phyloP scores from a whole-genome alignment of 108 stramenopile species.

The Tribonema minus region DNA sequence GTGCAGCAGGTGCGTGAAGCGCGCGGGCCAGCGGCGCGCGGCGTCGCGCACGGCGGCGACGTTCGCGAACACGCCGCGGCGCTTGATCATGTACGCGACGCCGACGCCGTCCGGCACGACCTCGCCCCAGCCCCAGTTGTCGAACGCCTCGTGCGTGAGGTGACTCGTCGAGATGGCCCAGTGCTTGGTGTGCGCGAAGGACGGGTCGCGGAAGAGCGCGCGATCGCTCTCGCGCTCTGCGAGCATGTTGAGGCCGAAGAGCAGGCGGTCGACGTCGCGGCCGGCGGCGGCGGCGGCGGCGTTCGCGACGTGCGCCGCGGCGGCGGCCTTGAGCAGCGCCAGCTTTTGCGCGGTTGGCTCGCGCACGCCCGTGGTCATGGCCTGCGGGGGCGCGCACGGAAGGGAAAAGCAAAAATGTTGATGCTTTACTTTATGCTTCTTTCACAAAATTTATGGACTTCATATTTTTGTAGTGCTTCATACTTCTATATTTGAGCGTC shows the following conservation, averaged over 20 bases:
- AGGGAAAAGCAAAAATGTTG: too few species aligned
- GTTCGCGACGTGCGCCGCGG: slow-evolving; percentile 67
- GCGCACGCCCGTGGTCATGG: slow-evolving; percentile 31
- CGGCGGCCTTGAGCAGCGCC: slow-evolving; percentile 63
- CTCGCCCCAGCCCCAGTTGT: slow-evolving; percentile 84
- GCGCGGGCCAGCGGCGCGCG: slow-evolving; percentile 65
- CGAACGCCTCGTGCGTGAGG: slow-evolving; percentile 76
- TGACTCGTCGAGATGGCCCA: slow-evolving; percentile 83
- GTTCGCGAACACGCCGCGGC: slow-evolving; percentile 67
- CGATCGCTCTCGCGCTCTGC: not conserved
- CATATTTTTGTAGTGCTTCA: too few species aligned
- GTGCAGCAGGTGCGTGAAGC: slow-evolving; percentile 65
- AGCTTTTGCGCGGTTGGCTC: slow-evolving; percentile 51
- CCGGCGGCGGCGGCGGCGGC: slow-evolving; percentile 64
- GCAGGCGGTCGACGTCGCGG: slow-evolving; percentile 75
- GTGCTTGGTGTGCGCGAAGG: slow-evolving; percentile 69
- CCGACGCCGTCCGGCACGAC: slow-evolving; percentile 83
- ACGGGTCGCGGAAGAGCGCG: slow-evolving; percentile 66
- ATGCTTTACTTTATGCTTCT: too few species aligned
- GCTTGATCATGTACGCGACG: slow-evolving; percentile 74
- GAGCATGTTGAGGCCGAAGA: slow-evolving; percentile 67
- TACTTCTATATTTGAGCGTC: too few species aligned
- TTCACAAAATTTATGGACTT: too few species aligned
- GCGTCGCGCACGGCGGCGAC: slow-evolving; percentile 49
- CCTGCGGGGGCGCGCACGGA: too few species aligned